Conservation (phyloP, 257 asterid species). For the Galeopsis tetrahit region DNA sequence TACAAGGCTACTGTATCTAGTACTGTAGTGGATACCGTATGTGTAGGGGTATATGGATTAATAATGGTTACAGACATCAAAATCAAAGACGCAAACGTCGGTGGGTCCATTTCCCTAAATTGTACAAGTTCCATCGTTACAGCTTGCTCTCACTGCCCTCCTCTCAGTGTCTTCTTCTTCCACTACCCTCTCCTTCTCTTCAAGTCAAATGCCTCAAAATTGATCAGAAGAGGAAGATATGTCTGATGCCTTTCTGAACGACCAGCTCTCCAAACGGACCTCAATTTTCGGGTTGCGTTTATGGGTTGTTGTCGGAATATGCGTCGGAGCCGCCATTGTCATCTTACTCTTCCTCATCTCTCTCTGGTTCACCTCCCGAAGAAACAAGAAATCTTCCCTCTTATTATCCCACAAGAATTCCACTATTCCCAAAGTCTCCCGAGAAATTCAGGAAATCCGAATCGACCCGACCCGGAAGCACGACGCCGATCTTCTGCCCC, state of each 20-base stretch:
- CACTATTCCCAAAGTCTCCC: constrained; percentile 67
- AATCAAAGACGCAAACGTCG: background rate
- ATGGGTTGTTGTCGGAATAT: constrained; percentile 81
- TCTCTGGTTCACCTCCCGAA: constrained; percentile 72
- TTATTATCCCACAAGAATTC: constrained; percentile 42
- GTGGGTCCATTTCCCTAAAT: constrained; percentile 45
- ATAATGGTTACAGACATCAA: too few species aligned
- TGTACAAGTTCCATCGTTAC: constrained; percentile 62
- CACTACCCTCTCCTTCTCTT: constrained; percentile 16
- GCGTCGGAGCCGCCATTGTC: constrained; percentile 85
- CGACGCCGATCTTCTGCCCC: constrained; percentile 31
- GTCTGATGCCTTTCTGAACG: constrained; percentile 65
- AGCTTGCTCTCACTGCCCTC: constrained; percentile 36
- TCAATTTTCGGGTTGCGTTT: constrained; percentile 79
- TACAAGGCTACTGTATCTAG: too few species aligned
- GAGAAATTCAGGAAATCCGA: constrained; percentile 76
- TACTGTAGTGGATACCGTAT: too few species aligned
- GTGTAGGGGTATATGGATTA: too few species aligned
- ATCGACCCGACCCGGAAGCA: constrained; percentile 55
- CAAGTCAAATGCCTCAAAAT: constrained; percentile 33
- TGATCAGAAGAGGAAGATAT: constrained; percentile 24
- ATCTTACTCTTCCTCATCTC: constrained; percentile 68
- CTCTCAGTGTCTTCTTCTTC: constrained; percentile 32
- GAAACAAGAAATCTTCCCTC: constrained; percentile 40
- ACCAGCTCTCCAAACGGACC: constrained; percentile 64